Evolutionary conservation across 148 eudicot species (phyloP), one percentile per base, ranked within the genome.

Genomic region (Simmondsia chinensis): DNA sequence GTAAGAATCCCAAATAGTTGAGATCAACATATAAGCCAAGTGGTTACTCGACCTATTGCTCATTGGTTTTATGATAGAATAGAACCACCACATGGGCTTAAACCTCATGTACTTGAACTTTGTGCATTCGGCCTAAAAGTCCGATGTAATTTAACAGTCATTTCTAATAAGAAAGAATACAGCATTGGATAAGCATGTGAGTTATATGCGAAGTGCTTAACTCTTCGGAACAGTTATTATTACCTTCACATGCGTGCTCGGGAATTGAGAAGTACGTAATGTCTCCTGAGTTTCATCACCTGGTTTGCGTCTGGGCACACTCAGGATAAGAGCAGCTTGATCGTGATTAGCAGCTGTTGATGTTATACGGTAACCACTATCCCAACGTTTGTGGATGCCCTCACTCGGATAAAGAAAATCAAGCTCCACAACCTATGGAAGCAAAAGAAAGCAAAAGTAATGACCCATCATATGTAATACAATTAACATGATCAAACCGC

Each of bases 211-310:
- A 21, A 1, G 13, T 26, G 9, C 16, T 43, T 12, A 21, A 1
- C 14, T 6, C 17, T 13, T 28, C 7, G 7, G 37, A 8, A 24
- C 14, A n/a, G 26, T 10, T 23, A 30, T 15, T 20, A 5, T 54
- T 65, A 86, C 95, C 95, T 86, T 86, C 2, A 86, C 83, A 75
- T 86, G 95, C 4, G 86, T 70, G 73, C 91, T 86, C 30, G 95
- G 95, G 63, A 86, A 86, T 57, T 77, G 86, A 23, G 95, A 81
- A 44, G 95, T 86, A 19, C 95, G 77, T 51, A 86, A 39, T 2
- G 95, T 86, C 50, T 86, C 95, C 65, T 86, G 95, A 48, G 91
- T 81, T 65, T 86, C 95, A 55, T 81, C 87, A 5, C 70, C 71
- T 2, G 76, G 80, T 42, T 73, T 79, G 64, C 91, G 87, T 55